Evolutionary conservation across 495 filamentous ascomycete genomes (phyloP).

Genomic region (Corynascus novoguineensis): DNA sequence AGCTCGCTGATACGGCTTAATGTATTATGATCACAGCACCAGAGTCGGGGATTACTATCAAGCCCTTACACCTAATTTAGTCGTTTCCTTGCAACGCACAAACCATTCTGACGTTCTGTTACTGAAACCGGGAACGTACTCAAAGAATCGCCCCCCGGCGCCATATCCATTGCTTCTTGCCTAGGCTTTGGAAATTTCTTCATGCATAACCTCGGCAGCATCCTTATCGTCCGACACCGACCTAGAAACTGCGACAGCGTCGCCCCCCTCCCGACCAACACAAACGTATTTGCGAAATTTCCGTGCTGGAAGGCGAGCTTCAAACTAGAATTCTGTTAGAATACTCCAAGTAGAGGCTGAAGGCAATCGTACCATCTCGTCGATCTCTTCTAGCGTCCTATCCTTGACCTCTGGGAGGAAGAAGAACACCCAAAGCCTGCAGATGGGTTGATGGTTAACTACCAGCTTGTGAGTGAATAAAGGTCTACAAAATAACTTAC

Average conservation of each 20-base stretch:
- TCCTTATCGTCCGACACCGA: neutral
- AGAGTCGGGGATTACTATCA: too few relatives aligned
- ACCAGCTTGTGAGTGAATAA: neutral
- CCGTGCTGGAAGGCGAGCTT: conserved; percentile 41
- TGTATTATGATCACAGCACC: too few relatives aligned
- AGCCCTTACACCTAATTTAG: too few relatives aligned
- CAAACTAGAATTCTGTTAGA: conserved; percentile 29
- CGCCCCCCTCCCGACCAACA: neutral
- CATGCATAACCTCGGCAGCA: neutral
- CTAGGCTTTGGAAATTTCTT: neutral
- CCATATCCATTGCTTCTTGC: neutral
- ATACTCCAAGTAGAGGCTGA: neutral
- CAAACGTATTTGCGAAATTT: conserved; percentile 37
- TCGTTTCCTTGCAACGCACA: too few relatives aligned
- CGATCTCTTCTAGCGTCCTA: conserved; percentile 50
- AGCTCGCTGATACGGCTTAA: too few relatives aligned
- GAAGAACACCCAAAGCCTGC: conserved; percentile 43
- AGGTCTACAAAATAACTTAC: neutral
- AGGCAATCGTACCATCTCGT: conserved; percentile 41
- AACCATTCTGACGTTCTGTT: too few relatives aligned
- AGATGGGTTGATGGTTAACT: neutral
- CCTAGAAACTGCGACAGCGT: neutral
- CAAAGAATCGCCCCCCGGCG: too few relatives aligned
- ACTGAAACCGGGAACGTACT: too few relatives aligned
- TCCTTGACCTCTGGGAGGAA: conserved; percentile 53